Evolutionary conservation across 148 eudicot species (phyloP).

Genomic region (Amaranthus hypochondriacus): DNA sequence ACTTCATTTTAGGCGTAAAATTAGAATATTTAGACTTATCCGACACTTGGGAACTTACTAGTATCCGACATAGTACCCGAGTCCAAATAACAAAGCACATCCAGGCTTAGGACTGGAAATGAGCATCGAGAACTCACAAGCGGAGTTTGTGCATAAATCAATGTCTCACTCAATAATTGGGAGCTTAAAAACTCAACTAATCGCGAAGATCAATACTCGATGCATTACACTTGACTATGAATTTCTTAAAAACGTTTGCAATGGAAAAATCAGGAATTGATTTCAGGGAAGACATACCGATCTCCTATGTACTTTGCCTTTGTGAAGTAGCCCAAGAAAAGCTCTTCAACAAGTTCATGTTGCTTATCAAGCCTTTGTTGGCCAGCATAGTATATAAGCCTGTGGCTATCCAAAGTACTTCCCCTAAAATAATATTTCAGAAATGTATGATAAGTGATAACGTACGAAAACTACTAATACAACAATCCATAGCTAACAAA

Average conservation of each 20-base stretch:
- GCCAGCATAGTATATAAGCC: slow-evolving; percentile 86
- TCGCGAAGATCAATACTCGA: background rate
- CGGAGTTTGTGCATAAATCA: too few relatives aligned
- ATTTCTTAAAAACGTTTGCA: background rate
- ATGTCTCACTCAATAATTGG: background rate
- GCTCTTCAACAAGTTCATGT: slow-evolving; percentile 73
- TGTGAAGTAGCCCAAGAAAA: slow-evolving; percentile 75
- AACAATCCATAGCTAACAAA: background rate
- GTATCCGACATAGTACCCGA: too few relatives aligned
- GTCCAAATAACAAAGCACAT: too few relatives aligned
- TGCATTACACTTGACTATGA: background rate
- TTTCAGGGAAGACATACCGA: slow-evolving; percentile 36
- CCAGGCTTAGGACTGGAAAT: too few relatives aligned
- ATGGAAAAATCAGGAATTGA: slow-evolving; percentile 9
- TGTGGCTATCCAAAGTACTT: slow-evolving; percentile 80
- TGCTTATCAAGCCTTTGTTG: slow-evolving; percentile 71
- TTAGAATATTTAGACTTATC: too few relatives aligned
- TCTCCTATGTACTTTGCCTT: slow-evolving; percentile 83
- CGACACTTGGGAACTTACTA: too few relatives aligned
- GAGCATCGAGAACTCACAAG: too few relatives aligned
- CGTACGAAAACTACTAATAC: too few relatives aligned
- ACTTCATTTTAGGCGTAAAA: too few relatives aligned
- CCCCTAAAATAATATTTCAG: slow-evolving; percentile 46
- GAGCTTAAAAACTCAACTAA: background rate
- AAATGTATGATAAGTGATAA: background rate